Percentiles rank a stretch among this genome's conserved stretches.
Evolutionary conservation across 148 eudicot species (phyloP).

Genomic region (Polygonum aviculare): DNA sequence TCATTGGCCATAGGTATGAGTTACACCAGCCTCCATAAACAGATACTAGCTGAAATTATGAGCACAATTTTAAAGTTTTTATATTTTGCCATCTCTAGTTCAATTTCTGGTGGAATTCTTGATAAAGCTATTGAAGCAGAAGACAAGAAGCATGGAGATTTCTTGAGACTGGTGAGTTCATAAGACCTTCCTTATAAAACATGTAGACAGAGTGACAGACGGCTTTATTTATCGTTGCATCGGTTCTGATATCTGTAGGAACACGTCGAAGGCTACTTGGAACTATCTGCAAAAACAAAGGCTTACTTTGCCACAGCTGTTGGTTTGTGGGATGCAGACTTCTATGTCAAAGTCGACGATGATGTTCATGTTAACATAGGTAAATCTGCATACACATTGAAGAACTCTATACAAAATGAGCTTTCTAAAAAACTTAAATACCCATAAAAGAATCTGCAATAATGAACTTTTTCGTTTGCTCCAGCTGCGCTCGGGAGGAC

Average conservation of each 20-base stretch:
- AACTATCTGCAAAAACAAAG: conserved; percentile 55
- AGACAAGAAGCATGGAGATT: conserved; percentile 47
- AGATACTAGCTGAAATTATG: background rate
- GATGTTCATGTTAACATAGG: conserved; percentile 65
- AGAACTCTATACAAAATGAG: background rate
- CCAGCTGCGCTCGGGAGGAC: conserved; percentile 40
- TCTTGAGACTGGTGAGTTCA: conserved; percentile 37
- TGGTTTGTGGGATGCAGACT: conserved; percentile 55
- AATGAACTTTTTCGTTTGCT: background rate
- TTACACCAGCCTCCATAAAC: background rate
- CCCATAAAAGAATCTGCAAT: background rate
- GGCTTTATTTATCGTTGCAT: background rate
- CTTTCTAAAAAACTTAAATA: too few species aligned
- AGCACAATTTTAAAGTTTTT: background rate
- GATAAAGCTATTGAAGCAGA: conserved; percentile 60
- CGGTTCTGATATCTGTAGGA: conserved; percentile 23
- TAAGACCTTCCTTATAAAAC: background rate
- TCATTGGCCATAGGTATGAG: conserved; percentile 11
- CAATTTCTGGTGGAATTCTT: conserved; percentile 46
- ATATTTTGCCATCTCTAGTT: conserved; percentile 15
- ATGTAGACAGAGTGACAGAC: background rate
- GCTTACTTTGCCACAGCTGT: conserved; percentile 43
- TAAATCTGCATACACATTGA: background rate
- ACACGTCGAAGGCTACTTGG: conserved; percentile 61
- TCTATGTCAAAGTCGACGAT: conserved; percentile 57